Evolutionary conservation across 2,329 filamentous ascomycete genomes (phyloP), one percentile per base, ranked within the genome.

Genomic region (Ascochyta fabae): DNA sequence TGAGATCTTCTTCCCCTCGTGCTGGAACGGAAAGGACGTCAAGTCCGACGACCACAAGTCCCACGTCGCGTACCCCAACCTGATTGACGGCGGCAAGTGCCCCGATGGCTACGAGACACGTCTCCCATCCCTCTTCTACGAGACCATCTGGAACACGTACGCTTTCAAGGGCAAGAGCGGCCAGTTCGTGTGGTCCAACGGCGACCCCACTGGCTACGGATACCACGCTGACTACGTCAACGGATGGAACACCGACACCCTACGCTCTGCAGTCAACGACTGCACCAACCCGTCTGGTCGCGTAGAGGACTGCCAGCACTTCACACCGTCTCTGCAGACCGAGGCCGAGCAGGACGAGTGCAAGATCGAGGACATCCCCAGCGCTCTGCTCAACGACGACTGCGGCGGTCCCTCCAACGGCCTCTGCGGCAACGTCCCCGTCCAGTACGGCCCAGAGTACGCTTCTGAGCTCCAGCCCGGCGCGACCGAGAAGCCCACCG

Each of bases 271-370:
- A 63, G 86, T 91, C 63, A 80, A 89, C 70, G 83, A 80, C 7
- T 96, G 93, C 83, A 94, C 88, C 47, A 89, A 86, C 75, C 70
- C 68, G 0, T 87, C 85, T 9, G 93, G 93, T 31, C 68, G 80
- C 38, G 86, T 96, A 41, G 68, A 82, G 39, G 91, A 93, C 74
- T 97, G 93, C 78, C 77, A 84, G 0, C 65, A 95, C 27, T 96
- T 97, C 77, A 35, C 54, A 9, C 27, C 31, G 9, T 22, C 24
- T 24, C 79, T 96, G 51, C 86, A 93, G 72, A 76, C 75, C 48
- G 81, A 86, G 24, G 73, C 76, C 0, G 79, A 82, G 10, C 81
- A 84, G 68, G 65, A 72, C 1, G 65, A 84, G 54, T 96, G 92
- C 79, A 79, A 81, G 46, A 83, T 94, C 69, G 70, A 84, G 0